A percentile compares a stretch with the other conserved stretches of the same genome.
These are phyloP conservation scores for Anisodus acutangulus DNA, from an alignment of 257 asterid species.

Conservation along the genomic window DNA sequence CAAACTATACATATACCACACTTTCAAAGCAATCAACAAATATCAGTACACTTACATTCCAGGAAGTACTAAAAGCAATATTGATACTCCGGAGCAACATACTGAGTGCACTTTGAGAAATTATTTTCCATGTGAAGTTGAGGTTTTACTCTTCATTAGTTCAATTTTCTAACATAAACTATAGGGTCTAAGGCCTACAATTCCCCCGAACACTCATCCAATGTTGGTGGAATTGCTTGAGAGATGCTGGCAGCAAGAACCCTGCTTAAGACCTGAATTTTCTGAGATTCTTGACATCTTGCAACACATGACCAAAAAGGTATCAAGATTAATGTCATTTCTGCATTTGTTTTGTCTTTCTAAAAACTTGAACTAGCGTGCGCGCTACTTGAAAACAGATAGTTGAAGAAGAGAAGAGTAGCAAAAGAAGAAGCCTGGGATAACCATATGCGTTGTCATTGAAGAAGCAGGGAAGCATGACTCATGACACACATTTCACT, in stretches of 20 bases:
- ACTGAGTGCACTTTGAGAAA: not conserved
- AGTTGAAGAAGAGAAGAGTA: slow-evolving; percentile 53
- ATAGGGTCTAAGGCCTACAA: slow-evolving; percentile 71
- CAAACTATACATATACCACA: not conserved
- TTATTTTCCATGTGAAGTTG: not conserved
- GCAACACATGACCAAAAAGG: slow-evolving; percentile 61
- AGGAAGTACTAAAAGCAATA: no score
- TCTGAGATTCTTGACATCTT: slow-evolving; percentile 63
- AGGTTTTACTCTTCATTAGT: not conserved
- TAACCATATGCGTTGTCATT: slow-evolving; percentile 39
- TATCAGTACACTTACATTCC: no score
- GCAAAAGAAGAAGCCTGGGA: slow-evolving; percentile 56
- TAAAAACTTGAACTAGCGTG: not conserved
- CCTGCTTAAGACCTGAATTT: slow-evolving; percentile 76
- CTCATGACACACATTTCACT: not conserved
- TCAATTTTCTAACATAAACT: slow-evolving; percentile 26
- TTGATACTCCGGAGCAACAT: no score
- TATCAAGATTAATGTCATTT: slow-evolving; percentile 10
- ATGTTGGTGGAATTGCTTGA: slow-evolving; percentile 62
- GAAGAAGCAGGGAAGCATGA: slow-evolving; percentile 14
- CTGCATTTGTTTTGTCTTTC: slow-evolving; percentile 11
- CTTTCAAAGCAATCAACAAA: not conserved
- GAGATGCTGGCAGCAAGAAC: slow-evolving; percentile 84
- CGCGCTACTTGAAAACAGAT: slow-evolving; percentile 39
- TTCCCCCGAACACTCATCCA: slow-evolving; percentile 69